These are phyloP conservation scores for Ajuga reptans DNA, from an alignment of 305 asterid genomes.

Conservation along the genomic window DNA sequence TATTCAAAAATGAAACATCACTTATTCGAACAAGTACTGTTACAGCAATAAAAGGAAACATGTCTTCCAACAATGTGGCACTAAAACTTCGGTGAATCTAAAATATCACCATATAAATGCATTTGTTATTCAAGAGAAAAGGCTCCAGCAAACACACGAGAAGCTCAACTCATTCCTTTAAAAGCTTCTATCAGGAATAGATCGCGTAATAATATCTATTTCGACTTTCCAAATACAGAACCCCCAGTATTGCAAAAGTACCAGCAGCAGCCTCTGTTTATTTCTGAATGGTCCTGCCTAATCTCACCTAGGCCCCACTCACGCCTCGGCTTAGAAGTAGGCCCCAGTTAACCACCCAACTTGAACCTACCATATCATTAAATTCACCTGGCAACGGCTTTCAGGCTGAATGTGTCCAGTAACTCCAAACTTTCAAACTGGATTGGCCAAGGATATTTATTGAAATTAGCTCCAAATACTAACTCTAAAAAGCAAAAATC, in stretches of 20 bases:
- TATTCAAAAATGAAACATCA: background rate
- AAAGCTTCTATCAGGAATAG: no score
- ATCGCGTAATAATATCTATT: no score
- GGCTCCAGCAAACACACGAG: no score
- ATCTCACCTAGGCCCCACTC: no score
- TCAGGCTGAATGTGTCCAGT: background rate
- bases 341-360: background rate
- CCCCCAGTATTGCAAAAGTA: no score
- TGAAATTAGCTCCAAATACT: background rate
- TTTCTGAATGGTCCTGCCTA: no score
- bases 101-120: background rate
- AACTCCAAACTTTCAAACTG: background rate
- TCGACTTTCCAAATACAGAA: no score
- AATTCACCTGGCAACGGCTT: background rate
- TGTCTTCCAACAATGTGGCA: background rate
- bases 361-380: background rate
- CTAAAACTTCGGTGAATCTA: background rate
- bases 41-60: background rate
- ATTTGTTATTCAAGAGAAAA: background rate
- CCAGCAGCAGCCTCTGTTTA: background rate
- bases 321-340: no score
- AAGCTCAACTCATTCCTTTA: background rate
- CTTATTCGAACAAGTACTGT: no score
- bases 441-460: background rate
- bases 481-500: background rate